phyloP scores from a whole-genome alignment of 108 stramenopile genomes.

The Skeletonema tropicum region DNA sequence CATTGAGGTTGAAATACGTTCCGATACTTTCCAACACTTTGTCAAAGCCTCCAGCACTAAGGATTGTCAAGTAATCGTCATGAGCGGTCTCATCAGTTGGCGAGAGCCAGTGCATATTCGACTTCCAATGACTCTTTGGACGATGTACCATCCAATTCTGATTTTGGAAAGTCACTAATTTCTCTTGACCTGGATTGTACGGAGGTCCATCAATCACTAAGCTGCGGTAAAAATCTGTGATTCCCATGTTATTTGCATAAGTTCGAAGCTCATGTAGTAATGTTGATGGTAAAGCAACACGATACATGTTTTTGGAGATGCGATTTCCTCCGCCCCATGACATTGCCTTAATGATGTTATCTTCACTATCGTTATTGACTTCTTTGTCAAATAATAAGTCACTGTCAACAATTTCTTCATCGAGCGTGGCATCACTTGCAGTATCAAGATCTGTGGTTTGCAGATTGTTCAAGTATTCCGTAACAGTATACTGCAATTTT shows the following conservation, averaged over 20 bases:
- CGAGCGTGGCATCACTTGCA: too few relatives aligned
- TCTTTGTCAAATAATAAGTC: too few relatives aligned
- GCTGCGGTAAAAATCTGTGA: not conserved
- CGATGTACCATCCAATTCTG: not conserved
- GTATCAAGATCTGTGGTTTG: too few relatives aligned
- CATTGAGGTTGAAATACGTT: conserved; percentile 44
- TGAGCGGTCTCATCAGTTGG: conserved; percentile 34
- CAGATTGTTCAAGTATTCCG: too few relatives aligned
- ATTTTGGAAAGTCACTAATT: not conserved
- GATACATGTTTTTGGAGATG: too few relatives aligned
- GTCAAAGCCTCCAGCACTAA: conserved; percentile 57
- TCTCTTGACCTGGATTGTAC: not conserved
- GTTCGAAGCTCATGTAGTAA: too few relatives aligned
- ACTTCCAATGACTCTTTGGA: not conserved
- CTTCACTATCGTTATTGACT: too few relatives aligned
- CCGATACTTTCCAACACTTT: conserved; percentile 55
- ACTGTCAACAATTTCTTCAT: too few relatives aligned
- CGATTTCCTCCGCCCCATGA: too few relatives aligned
- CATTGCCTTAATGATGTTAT: too few relatives aligned
- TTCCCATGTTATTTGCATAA: not conserved
- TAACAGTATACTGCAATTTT: too few relatives aligned
- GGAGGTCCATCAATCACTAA: not conserved
- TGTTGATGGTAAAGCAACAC: too few relatives aligned
- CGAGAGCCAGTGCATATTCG: conserved; percentile 36
- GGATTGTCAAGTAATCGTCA: conserved; percentile 33